Evolutionary conservation across 345 rosid species (phyloP), one percentile per base, ranked within the genome.

Genomic region (Kernera saxatilis): DNA sequence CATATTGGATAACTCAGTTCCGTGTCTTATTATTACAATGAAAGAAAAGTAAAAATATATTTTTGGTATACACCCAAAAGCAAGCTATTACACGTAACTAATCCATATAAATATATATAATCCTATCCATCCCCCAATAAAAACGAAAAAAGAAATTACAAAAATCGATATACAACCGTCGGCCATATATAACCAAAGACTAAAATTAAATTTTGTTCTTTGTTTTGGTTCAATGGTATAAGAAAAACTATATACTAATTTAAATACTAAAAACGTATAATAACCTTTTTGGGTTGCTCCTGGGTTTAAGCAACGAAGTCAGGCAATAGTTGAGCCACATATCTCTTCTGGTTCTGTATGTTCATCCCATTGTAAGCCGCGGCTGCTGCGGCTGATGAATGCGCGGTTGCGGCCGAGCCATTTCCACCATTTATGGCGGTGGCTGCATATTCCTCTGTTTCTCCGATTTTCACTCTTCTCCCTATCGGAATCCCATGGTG

Each of bases 281-380:
- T 84, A 81, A 82, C 44, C 72, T 46, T 23, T 52, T 3, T 27
- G 23, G 40, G 18, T 73, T 49, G 46, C 39, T 41, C 46, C 33
- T 21, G 23, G 39, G 33, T 27, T 85, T 84, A 93, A 59, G 97
- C 83, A 65, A 93, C 98, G 48, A 89, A 93, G 82, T 93, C 98
- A 4, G 86, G 96, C 79, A 93, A 80, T 66, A 91, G 75, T 65
- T 87, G 98, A 15, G 96, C 97, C 15, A 82, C 89, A 45, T 89
- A 91, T 84, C 96, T 83, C 88, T 89, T 93, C 64, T 92, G 70
- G 84, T 83, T 89, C 85, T 87, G 93, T 39, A 91, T 86, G 63
- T 85, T 81, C 80, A 93, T 86, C 81, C 77, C 85, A 30, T 89
- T 92, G 55, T 83, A 93, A 11, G 86, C 84, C 54, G 83, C 78